These are phyloP conservation scores for Trifolium subterraneum DNA, from an alignment of 306 rosid species.

Conservation along the genomic window DNA sequence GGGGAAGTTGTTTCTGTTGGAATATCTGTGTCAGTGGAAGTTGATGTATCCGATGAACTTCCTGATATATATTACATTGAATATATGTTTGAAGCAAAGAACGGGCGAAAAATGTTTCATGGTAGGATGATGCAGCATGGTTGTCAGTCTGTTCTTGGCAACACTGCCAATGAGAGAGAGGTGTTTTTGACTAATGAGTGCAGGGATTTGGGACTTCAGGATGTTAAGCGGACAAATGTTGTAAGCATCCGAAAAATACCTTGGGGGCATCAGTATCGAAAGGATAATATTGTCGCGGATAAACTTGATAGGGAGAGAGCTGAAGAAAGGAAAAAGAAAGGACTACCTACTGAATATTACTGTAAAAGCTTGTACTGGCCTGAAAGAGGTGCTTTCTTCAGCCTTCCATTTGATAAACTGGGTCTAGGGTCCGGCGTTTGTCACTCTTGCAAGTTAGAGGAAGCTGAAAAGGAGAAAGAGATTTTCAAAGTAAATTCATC, in stretches of 20 bases:
- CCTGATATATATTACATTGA: constrained; percentile 74
- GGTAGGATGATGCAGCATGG: constrained; percentile 82
- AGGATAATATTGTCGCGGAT: constrained; percentile 61
- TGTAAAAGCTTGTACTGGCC: constrained; percentile 92
- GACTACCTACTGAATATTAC: constrained; percentile 71
- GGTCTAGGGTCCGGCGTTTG: constrained; percentile 84
- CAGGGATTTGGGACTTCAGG: constrained; percentile 58
- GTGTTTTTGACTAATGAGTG: constrained; percentile 86
- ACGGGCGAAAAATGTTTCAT: constrained; percentile 78
- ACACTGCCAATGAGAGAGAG: constrained; percentile 86
- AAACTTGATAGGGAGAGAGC: constrained; percentile 72
- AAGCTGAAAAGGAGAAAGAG: constrained; percentile 61
- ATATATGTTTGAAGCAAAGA: constrained; percentile 76
- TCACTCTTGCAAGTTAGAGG: constrained; percentile 67
- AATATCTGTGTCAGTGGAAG: constrained; percentile 69
- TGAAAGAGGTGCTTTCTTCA: constrained; percentile 81
- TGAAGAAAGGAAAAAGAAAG: constrained; percentile 85
- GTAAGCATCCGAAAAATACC: constrained; percentile 55
- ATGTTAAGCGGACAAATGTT: constrained; percentile 54
- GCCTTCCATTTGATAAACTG: constrained; percentile 63
- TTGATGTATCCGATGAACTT: constrained; percentile 56
- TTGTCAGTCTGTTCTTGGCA: constrained; percentile 85
- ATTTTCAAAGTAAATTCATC: constrained; percentile 60
- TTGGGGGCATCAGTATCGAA: constrained; percentile 87
- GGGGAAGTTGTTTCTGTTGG: constrained; percentile 77